phyloP scores from a whole-genome alignment of 2,329 filamentous ascomycete species.

The Trichocomaceae sp. region DNA sequence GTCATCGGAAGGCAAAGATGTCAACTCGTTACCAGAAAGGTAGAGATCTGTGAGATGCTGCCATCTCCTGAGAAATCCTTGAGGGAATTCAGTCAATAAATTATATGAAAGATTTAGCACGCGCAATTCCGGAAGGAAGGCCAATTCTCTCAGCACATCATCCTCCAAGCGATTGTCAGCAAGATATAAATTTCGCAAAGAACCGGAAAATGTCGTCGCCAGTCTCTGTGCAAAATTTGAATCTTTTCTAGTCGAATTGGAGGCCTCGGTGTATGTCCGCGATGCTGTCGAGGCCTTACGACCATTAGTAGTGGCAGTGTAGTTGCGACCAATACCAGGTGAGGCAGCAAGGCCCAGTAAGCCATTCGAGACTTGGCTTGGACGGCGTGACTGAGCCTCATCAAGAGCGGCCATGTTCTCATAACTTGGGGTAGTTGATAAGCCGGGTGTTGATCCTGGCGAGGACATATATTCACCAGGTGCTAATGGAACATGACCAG shows the following conservation, averaged over 20 bases:
- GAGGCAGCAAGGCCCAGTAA: slow-evolving; percentile 62
- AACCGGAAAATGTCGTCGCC: slow-evolving; percentile 79
- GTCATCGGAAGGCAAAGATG: slow-evolving; percentile 85
- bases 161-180: slow-evolving; percentile 93
- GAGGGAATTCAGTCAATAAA: slow-evolving; percentile 83
- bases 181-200: slow-evolving; percentile 74
- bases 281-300: slow-evolving; percentile 80
- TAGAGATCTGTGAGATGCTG: slow-evolving; percentile 86
- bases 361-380: slow-evolving; percentile 76
- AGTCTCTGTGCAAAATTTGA: slow-evolving; percentile 76
- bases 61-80: slow-evolving; percentile 82
- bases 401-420: slow-evolving; percentile 68
- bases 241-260: slow-evolving; percentile 67
- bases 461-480: slow-evolving; percentile 43
- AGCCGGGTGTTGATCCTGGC: slow-evolving; percentile 40
- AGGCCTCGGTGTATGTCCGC: slow-evolving; percentile 53
- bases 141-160: slow-evolving; percentile 89
- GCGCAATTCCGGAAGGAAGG: slow-evolving; percentile 71
- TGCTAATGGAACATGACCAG: slow-evolving; percentile 57
- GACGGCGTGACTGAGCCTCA: slow-evolving; percentile 60
- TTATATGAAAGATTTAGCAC: slow-evolving; percentile 94
- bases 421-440: slow-evolving; percentile 61
- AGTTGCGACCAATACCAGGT: slow-evolving; percentile 60
- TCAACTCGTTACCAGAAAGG: slow-evolving; percentile 89
- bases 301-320: slow-evolving; percentile 69